Percentiles rank a stretch among this genome's conserved stretches.
Evolutionary conservation across 2,329 filamentous ascomycete genomes (phyloP).

Genomic region (Epichloe amarillans): DNA sequence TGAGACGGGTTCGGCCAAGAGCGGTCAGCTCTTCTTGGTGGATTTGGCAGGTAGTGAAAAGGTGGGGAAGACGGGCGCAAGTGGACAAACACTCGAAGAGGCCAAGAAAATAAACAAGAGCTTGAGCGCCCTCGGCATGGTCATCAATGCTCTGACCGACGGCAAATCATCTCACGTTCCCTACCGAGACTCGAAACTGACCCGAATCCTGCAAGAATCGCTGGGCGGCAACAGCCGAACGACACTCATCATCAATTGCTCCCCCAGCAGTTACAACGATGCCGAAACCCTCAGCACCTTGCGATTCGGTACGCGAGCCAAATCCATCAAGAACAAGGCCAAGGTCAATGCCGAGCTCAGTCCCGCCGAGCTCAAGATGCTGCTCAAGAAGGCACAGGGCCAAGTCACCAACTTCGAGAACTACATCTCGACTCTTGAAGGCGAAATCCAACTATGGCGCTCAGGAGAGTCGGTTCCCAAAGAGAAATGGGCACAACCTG

Average conservation of each 20-base stretch:
- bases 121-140: slow-evolving; percentile 94
- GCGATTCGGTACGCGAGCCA: slow-evolving; percentile 88
- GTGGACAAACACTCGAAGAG: slow-evolving; percentile 91
- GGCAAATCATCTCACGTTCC: slow-evolving; percentile 94
- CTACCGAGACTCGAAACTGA: slow-evolving; percentile 96
- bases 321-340: slow-evolving; percentile 99
- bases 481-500: slow-evolving; percentile 69
- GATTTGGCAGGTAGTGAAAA: slow-evolving; percentile 98
- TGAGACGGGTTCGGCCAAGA: slow-evolving; percentile 90
- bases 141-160: slow-evolving; percentile 94
- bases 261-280: slow-evolving; percentile 97
- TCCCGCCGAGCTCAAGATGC: slow-evolving; percentile 81
- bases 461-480: slow-evolving; percentile 77
- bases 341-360: slow-evolving; percentile 99
- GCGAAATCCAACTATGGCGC: slow-evolving; percentile 78
- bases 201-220: slow-evolving; percentile 91
- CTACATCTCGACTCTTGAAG: slow-evolving; percentile 73
- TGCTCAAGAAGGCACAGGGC: slow-evolving; percentile 83
- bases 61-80: slow-evolving; percentile 95
- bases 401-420: slow-evolving; percentile 80
- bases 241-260: slow-evolving; percentile 98
- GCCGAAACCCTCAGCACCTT: slow-evolving; percentile 85
- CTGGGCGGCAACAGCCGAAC: slow-evolving; percentile 95
- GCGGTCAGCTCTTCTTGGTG: slow-evolving; percentile 90
- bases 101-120: slow-evolving; percentile 99